Conservation (phyloP, 306 rosid genomes). For the Cucumis melo region DNA sequence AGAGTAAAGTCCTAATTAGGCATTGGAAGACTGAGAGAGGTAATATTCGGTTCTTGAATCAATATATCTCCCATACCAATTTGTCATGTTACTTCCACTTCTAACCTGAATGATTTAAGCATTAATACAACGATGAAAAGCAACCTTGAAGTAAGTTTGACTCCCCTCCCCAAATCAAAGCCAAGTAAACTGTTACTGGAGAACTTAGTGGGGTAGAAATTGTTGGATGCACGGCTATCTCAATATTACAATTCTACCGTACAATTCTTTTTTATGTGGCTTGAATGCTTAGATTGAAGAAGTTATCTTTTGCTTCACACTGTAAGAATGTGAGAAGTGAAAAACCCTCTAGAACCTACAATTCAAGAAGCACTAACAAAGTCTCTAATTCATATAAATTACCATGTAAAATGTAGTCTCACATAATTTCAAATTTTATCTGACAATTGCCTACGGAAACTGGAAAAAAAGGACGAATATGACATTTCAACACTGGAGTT, state of each 20-base stretch:
- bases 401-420: neutral
- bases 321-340: neutral
- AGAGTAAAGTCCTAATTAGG: slow-evolving; percentile 1
- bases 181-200: neutral
- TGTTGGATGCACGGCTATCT: neutral
- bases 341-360: neutral
- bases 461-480: neutral
- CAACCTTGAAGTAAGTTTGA: neutral
- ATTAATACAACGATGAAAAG: neutral
- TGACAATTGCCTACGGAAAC: neutral
- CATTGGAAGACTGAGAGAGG: neutral
- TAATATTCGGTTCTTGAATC: neutral
- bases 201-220: neutral
- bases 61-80: neutral
- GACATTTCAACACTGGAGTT: neutral
- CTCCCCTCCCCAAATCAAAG: neutral
- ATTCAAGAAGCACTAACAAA: neutral
- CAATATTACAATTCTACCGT: neutral
- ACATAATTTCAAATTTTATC: neutral
- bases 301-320: neutral
- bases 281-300: neutral
- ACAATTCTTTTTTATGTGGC: neutral
- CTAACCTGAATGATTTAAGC: neutral
- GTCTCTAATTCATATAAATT: neutral
- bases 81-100: neutral